Percentiles rank a stretch among this genome's conserved stretches.
phyloP scores from a whole-genome alignment of 2,329 filamentous ascomycete species.

The Curvularia sp. region DNA sequence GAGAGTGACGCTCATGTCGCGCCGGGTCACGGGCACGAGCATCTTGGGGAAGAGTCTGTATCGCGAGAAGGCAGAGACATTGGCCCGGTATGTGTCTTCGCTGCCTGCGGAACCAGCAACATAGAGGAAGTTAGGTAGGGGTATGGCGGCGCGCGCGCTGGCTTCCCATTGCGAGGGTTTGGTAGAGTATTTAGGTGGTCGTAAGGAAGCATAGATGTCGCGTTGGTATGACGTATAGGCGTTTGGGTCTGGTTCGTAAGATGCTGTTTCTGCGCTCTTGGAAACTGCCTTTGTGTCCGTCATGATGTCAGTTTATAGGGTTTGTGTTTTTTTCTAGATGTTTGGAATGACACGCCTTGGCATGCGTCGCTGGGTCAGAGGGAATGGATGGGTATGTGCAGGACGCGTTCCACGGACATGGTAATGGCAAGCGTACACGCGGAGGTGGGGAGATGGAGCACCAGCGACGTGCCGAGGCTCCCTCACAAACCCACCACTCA shows the following conservation, averaged over 20 bases:
- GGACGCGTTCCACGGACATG: neutral
- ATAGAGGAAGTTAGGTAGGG: constrained; percentile 50
- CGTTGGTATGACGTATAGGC: constrained; percentile 44
- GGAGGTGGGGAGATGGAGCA: neutral
- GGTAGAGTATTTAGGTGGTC: constrained; percentile 50
- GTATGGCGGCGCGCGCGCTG: constrained; percentile 43
- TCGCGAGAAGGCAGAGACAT: constrained; percentile 49
- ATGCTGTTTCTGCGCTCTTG: constrained; percentile 18
- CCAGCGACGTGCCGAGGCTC: neutral
- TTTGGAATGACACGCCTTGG: neutral
- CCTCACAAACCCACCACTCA: neutral
- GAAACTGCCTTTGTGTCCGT: neutral
- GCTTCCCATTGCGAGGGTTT: constrained; percentile 52
- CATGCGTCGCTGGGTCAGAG: neutral
- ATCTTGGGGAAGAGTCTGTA: constrained; percentile 52
- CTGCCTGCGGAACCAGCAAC: constrained; percentile 50
- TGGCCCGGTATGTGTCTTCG: constrained; percentile 47
- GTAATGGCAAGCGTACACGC: neutral
- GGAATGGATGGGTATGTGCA: neutral
- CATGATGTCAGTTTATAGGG: neutral
- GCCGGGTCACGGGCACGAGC: constrained; percentile 49
- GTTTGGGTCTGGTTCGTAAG: constrained; percentile 48
- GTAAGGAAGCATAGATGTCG: constrained; percentile 49
- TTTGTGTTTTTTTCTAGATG: neutral
- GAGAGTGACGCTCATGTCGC: constrained; percentile 22